Evolutionary conservation across 2,329 filamentous ascomycete species (phyloP).

Genomic region (Uncinocarpus reesii): DNA sequence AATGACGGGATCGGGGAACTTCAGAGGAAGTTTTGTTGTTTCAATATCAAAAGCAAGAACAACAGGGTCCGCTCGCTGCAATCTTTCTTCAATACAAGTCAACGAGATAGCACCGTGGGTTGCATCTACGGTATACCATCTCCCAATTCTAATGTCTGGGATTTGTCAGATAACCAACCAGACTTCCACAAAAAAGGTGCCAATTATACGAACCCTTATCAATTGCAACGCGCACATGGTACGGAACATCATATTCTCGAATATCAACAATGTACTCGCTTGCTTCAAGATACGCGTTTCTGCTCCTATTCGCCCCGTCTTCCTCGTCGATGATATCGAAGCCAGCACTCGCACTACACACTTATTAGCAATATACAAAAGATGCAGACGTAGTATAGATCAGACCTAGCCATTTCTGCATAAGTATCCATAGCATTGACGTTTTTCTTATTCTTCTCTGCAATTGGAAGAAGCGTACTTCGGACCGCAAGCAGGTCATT

Average conservation of each 20-base stretch:
- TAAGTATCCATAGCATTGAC: slow-evolving; percentile 97
- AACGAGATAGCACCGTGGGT: slow-evolving; percentile 84
- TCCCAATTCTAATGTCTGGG: slow-evolving; percentile 83
- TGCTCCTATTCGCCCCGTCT: slow-evolving; percentile 68
- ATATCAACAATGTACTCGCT: slow-evolving; percentile 98
- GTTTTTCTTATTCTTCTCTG: slow-evolving; percentile 92
- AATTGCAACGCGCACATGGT: slow-evolving; percentile 97
- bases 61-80: slow-evolving; percentile 88
- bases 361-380: not conserved
- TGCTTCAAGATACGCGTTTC: slow-evolving; percentile 70
- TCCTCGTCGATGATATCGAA: slow-evolving; percentile 95
- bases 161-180: slow-evolving; percentile 21
- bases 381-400: not conserved
- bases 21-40: slow-evolving; percentile 87
- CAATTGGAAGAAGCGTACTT: slow-evolving; percentile 75
- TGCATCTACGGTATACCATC: slow-evolving; percentile 92
- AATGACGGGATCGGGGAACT: slow-evolving; percentile 88
- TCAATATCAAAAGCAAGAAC: slow-evolving; percentile 99
- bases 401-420: slow-evolving; percentile 78
- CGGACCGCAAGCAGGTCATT: slow-evolving; percentile 74
- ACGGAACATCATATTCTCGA: slow-evolving; percentile 97
- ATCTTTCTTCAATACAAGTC: slow-evolving; percentile 71
- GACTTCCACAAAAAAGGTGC: not conserved
- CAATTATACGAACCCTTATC: slow-evolving; percentile 55
- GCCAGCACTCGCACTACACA: slow-evolving; percentile 57